A percentile compares a stretch with the other conserved stretches of the same genome.
These are phyloP conservation scores for Mycena filopes DNA, from an alignment of 768 basidiomycete species.

Conservation along the genomic window DNA sequence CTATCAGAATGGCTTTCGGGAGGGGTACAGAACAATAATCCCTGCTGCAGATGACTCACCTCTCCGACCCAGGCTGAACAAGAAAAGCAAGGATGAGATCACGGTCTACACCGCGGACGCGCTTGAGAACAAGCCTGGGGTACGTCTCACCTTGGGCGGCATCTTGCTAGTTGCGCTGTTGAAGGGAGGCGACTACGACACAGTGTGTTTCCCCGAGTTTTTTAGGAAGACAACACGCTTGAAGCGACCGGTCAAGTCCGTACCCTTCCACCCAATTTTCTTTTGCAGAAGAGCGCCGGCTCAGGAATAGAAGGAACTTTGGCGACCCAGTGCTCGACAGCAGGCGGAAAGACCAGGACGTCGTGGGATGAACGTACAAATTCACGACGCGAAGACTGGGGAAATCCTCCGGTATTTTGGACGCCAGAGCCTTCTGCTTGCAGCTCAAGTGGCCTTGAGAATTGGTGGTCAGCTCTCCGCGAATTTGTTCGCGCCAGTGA, in stretches of 20 bases:
- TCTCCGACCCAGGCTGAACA: constrained; percentile 45
- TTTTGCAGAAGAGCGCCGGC: constrained; percentile 15
- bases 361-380: constrained; percentile 13
- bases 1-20: too few relatives aligned
- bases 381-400: constrained; percentile 15
- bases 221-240: constrained; percentile 11
- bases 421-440: neutral
- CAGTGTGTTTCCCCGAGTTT: too few relatives aligned
- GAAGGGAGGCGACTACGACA: constrained; percentile 49
- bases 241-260: neutral
- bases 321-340: neutral
- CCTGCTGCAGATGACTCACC: too few relatives aligned
- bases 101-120: constrained; percentile 31
- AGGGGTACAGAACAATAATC: too few relatives aligned
- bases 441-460: constrained; percentile 12
- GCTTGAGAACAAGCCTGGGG: constrained; percentile 26
- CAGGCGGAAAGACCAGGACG: constrained; percentile 21
- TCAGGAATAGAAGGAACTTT: constrained; percentile 20
- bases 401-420: constrained; percentile 15
- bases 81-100: constrained; percentile 56
- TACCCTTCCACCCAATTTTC: constrained; percentile 27
- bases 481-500: constrained; percentile 18
- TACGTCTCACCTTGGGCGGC: constrained; percentile 41
- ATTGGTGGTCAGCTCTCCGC: constrained; percentile 28
- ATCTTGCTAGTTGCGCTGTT: constrained; percentile 47